Evolutionary conservation across 345 rosid species (phyloP), one percentile per base, ranked within the genome.

Genomic region (Firmiana major): DNA sequence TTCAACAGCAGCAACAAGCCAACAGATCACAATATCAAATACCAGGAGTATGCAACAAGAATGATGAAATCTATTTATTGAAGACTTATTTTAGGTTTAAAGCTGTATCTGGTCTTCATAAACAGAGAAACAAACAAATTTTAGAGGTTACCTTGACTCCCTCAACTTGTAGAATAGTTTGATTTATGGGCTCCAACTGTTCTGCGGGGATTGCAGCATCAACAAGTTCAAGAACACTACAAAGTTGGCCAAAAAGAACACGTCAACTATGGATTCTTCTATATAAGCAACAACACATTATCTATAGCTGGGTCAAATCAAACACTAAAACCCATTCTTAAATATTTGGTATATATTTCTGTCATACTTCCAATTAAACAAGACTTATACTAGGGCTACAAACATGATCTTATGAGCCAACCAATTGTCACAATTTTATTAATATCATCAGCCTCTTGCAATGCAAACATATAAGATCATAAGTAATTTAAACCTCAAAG

Each of bases 201-300:
- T 93, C 89, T 31, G 83, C 82, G 16, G 97, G 98, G 71, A 92
- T 81, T 76, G 98, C 98, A 81, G 99, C 97, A 89, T 93, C 99
- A 80, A 92, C 99, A 85, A 95, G 85, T 84, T 95, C 99, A 91
- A 95, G 75, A 69, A 95, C 83, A 81, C 98, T 95, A 51, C 81
- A 66, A 54, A 79, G 76, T 77, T 75, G 43, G 28, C 69, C 74
- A 72, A 71, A 28, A 80, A 13, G 65, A 83, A 58, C 42, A 6
- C 6, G 75, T 85, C 79, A 78, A 78, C 54, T 69, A 69, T 38
- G 78, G 38, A 75, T 55, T 57, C 34, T 69, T 55, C 40, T 7
- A 8, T 45, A 5, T 0, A 38, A 42, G 49, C 49, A 66, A 55
- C 15, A 22, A 64, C n/a, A 51, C 28, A 21, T 24, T 16, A 17